Percentiles rank a stretch among this genome's conserved stretches.
Evolutionary conservation across 2,329 filamentous ascomycete genomes (phyloP).

Genomic region (Monosporascus sp.): DNA sequence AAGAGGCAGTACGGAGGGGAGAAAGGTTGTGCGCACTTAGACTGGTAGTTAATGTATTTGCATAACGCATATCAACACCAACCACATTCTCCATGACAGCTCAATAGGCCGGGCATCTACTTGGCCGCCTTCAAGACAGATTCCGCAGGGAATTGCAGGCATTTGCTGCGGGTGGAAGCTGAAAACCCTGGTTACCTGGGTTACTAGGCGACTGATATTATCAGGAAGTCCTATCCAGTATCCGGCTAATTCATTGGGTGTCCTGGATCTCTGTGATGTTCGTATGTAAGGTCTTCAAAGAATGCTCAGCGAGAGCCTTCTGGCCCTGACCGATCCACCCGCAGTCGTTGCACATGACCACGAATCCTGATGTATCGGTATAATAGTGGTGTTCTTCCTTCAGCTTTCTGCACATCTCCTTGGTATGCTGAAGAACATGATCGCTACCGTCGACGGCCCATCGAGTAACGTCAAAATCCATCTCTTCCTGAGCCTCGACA

Average conservation of each 20-base stretch:
- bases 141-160: too few species aligned
- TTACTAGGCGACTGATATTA: not conserved
- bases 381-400: slow-evolving; percentile 70
- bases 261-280: slow-evolving; percentile 48
- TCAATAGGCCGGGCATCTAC: too few species aligned
- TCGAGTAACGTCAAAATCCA: slow-evolving; percentile 66
- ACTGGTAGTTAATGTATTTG: too few species aligned
- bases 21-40: too few species aligned
- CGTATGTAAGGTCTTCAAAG: slow-evolving; percentile 53
- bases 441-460: slow-evolving; percentile 47
- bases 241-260: slow-evolving; percentile 1
- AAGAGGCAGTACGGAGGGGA: too few species aligned
- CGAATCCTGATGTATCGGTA: slow-evolving; percentile 79
- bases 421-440: slow-evolving; percentile 67
- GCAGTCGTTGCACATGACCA: slow-evolving; percentile 71
- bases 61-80: too few species aligned
- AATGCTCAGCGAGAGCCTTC: slow-evolving; percentile 57
- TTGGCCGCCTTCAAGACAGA: too few species aligned
- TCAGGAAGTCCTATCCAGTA: not conserved
- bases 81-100: too few species aligned
- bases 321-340: slow-evolving; percentile 64
- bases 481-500: slow-evolving; percentile 50
- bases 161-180: too few species aligned
- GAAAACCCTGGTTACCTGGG: too few species aligned
- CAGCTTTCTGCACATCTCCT: slow-evolving; percentile 60